Evolutionary conservation across 768 basidiomycete species (phyloP), one percentile per base, ranked within the genome.

Genomic region (Leccinellum luteum): DNA sequence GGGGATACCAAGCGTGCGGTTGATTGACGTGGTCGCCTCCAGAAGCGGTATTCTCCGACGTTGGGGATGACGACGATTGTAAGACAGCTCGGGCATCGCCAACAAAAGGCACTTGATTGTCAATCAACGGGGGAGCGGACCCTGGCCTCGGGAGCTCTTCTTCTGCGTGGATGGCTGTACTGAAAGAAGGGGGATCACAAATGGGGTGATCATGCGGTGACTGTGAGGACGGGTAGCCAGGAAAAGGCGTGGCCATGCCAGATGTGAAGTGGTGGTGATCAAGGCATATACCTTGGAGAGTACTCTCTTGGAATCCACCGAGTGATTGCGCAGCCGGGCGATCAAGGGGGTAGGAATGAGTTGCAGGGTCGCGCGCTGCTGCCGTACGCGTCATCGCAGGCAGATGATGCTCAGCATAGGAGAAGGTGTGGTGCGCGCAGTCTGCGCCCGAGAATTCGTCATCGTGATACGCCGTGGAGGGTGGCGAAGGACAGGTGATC

Each of bases 161-260:
- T 48, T 69, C 61, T 21, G 41, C 9, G 23, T 56, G 54, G 14
- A 60, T 63, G 63, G 65, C 68, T 63, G 67, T 65, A 67, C 55
- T n/a, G 48, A 61, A 69, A 61, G 68, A 67, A 69, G 65, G 58
- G 56, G 59, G 14, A 1, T 62, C 65, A 48, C 55, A 67, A 61
- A 67, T 56, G 48, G 65, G 52, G 58, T 67, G 65, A 65, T 69
- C 68, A 34, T 63, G 67, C 54, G 63, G 66, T 54, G 67, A 68
- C 60, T 68, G 67, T 67, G 63, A 67, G 68, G 67, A 67, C 49
- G 63, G 52, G 66, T 56, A 70, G 68, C 61, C 60, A 69, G 67
- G 67, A 47, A 63, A 68, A 58, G 66, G 67, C 67, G 67, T 69
- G 67, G 68, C 54, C 56, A 61, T 52, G 25, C 21, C 56, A 61